These are phyloP conservation scores for Cardamine resedifolia DNA, from an alignment of 345 rosid species.

Conservation along the genomic window DNA sequence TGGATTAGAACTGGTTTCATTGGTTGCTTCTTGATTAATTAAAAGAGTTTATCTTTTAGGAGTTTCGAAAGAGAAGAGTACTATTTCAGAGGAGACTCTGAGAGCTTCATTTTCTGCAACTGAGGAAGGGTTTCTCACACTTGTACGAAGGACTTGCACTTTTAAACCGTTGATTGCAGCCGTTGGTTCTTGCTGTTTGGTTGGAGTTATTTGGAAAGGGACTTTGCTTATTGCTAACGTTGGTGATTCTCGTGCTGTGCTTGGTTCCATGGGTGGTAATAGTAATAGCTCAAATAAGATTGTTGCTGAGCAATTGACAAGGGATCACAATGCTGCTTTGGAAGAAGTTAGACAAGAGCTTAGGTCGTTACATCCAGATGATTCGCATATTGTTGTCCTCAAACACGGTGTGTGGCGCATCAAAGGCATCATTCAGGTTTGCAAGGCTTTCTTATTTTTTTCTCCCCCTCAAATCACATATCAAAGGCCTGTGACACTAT, in stretches of 20 bases:
- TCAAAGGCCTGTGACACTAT: neutral
- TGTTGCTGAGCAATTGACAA: conserved; percentile 79
- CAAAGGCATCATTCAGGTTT: conserved; percentile 98
- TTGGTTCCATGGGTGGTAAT: conserved; percentile 47
- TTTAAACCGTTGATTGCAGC: conserved; percentile 86
- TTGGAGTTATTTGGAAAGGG: conserved; percentile 84
- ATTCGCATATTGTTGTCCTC: conserved; percentile 72
- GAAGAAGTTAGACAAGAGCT: conserved; percentile 94
- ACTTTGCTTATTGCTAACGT: conserved; percentile 78
- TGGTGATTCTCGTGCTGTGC: conserved; percentile 95
- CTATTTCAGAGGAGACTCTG: conserved; percentile 68
- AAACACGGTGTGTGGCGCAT: conserved; percentile 97
- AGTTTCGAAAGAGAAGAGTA: conserved; percentile 56
- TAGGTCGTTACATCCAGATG: conserved; percentile 82
- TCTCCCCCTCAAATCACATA: neutral
- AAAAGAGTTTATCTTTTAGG: conserved; percentile 45
- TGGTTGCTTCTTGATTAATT: conserved; percentile 22
- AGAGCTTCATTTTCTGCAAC: conserved; percentile 73
- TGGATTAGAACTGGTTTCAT: neutral
- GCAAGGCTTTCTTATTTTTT: conserved; percentile 10
- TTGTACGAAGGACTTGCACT: conserved; percentile 63
- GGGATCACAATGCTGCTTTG: conserved; percentile 80
- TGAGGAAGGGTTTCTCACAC: conserved; percentile 88
- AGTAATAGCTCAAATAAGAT: conserved; percentile 58
- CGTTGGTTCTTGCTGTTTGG: conserved; percentile 90